These are phyloP conservation scores for Fusarium praegraminearum DNA, from an alignment of 2,329 filamentous ascomycete genomes.

Conservation along the genomic window DNA sequence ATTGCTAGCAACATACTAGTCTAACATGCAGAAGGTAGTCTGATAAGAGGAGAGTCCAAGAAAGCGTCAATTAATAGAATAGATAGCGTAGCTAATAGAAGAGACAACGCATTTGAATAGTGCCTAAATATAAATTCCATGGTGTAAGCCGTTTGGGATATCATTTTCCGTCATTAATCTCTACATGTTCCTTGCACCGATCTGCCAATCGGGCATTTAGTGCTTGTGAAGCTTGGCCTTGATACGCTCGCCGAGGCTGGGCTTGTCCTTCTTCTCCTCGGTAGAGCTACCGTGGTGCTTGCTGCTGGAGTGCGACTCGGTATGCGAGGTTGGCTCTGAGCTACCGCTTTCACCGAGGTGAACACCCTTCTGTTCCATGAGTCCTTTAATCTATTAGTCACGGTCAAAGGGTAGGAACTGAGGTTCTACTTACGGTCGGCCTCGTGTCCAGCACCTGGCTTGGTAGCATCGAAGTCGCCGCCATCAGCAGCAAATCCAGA, in stretches of 20 bases:
- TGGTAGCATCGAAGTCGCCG: conserved; percentile 74
- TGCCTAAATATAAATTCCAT: conserved; percentile 2
- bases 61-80: background rate
- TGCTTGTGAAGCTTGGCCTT: conserved; percentile 75
- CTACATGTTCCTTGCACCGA: background rate
- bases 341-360: conserved; percentile 34
- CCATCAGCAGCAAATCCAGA: conserved; percentile 72
- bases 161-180: conserved; percentile 35
- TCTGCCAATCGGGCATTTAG: conserved; percentile 36
- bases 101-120: conserved; percentile 2
- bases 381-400: conserved; percentile 43
- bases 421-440: conserved; percentile 68
- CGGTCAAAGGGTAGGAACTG: background rate
- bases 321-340: conserved; percentile 10
- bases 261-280: conserved; percentile 56
- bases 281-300: conserved; percentile 34
- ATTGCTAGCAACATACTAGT: background rate
- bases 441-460: conserved; percentile 73
- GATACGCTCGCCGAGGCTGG: conserved; percentile 71
- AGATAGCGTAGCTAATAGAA: background rate
- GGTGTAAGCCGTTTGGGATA: conserved; percentile 28
- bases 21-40: background rate
- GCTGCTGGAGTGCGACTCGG: conserved; percentile 15
- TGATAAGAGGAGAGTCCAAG: too few relatives aligned
- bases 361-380: conserved; percentile 52